Evolutionary conservation across 768 basidiomycete species (phyloP).

Genomic region (Jaapia argillacea): DNA sequence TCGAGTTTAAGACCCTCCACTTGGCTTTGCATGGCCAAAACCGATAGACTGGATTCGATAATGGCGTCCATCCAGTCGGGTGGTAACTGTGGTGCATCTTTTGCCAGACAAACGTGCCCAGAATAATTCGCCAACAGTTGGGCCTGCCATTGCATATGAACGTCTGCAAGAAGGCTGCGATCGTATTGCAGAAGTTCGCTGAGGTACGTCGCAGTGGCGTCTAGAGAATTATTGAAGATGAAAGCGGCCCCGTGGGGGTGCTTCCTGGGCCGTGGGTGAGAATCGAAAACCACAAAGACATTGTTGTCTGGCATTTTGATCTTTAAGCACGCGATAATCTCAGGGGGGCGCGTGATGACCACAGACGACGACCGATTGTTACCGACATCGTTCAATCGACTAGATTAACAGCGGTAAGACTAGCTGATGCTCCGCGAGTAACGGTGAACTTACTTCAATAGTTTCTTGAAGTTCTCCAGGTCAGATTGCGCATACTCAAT

Average conservation of each 20-base stretch:
- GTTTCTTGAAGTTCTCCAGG: constrained; percentile 25
- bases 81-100: constrained; percentile 11
- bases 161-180: constrained; percentile 27
- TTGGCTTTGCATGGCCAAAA: constrained; percentile 32
- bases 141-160: constrained; percentile 50
- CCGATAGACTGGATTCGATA: constrained; percentile 38
- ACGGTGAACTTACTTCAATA: constrained; percentile 17
- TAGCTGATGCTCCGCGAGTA: too few species aligned
- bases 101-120: constrained; percentile 42
- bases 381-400: too few species aligned
- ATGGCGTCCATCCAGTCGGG: constrained; percentile 23
- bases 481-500: constrained; percentile 28
- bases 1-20: constrained; percentile 25
- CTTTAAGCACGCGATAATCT: constrained; percentile 49
- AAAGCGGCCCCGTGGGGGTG: constrained; percentile 54
- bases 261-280: constrained; percentile 49
- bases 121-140: constrained; percentile 53
- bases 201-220: constrained; percentile 33
- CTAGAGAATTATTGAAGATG: constrained; percentile 37
- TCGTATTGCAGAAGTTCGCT: constrained; percentile 41
- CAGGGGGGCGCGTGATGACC: constrained; percentile 63
- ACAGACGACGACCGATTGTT: constrained; percentile 24
- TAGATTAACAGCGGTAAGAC: too few species aligned
- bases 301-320: constrained; percentile 12
- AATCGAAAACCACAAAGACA: constrained; percentile 56